phyloP scores from a whole-genome alignment of 192 early-diverging fungal species.

The Cladochytrium replicatum region DNA sequence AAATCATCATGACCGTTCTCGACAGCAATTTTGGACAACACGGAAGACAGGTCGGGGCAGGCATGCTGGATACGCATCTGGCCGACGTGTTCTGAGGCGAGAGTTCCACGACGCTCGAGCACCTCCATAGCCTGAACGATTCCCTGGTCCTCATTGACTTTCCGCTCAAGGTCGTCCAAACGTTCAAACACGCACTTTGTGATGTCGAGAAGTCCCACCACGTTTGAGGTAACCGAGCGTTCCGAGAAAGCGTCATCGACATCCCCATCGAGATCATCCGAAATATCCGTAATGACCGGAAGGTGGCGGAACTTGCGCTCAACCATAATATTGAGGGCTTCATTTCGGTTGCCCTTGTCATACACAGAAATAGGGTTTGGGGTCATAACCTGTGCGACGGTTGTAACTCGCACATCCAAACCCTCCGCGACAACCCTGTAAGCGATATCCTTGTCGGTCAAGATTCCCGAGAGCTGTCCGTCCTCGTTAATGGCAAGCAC shows the following conservation, averaged over 20 bases:
- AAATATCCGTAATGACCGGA: conserved; percentile 32
- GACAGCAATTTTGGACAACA: conserved; percentile 40
- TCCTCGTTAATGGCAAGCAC: conserved; percentile 89
- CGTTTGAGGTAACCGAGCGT: conserved; percentile 13
- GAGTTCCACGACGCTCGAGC: conserved; percentile 34
- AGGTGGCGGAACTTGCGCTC: conserved; percentile 37
- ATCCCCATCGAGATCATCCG: conserved; percentile 13
- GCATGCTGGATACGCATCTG: conserved; percentile 50
- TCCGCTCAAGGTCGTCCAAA: conserved; percentile 40
- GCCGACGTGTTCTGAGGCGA: conserved; percentile 26
- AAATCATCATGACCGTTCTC: conserved; percentile 17
- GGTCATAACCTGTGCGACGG: conserved; percentile 85
- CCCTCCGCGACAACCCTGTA: conserved; percentile 85
- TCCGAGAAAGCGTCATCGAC: conserved; percentile 11
- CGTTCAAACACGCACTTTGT: conserved; percentile 48
- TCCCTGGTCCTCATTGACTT: conserved; percentile 42
- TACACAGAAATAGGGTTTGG: conserved; percentile 83
- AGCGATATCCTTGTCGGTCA: conserved; percentile 96
- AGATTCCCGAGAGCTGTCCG: conserved; percentile 85
- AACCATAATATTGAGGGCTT: conserved; percentile 34
- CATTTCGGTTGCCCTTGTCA: conserved; percentile 10
- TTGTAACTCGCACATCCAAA: conserved; percentile 29
- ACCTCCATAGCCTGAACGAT: conserved; percentile 48
- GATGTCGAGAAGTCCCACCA: conserved; percentile 44
- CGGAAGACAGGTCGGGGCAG: conserved; percentile 79